Percentiles rank a stretch among this genome's conserved stretches.
These are phyloP conservation scores for Coniella lustricola DNA, from an alignment of 2,329 filamentous ascomycete genomes.

Conservation along the genomic window DNA sequence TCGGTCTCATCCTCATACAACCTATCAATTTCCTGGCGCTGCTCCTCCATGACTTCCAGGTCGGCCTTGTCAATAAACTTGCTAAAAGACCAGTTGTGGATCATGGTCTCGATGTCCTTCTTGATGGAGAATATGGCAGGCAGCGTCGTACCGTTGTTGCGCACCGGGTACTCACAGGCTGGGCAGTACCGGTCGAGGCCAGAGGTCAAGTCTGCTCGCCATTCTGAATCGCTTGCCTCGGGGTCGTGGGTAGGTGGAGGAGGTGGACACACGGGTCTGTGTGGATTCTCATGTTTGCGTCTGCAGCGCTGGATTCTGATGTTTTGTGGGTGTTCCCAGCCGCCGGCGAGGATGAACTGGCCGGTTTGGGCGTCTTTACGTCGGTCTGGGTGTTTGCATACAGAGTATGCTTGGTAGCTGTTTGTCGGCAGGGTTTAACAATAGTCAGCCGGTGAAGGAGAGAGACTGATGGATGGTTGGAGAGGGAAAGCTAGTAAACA, in stretches of 20 bases:
- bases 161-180: neutral
- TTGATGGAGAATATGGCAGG: neutral
- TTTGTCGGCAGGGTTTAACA: too few relatives aligned
- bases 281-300: too few relatives aligned
- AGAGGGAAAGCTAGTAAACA: too few relatives aligned
- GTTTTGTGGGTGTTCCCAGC: neutral
- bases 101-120: neutral
- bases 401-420: neutral
- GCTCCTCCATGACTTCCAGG: too few relatives aligned
- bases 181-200: neutral
- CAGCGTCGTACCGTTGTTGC: neutral
- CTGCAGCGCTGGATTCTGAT: too few relatives aligned
- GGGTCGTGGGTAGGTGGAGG: neutral
- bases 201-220: neutral
- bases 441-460: too few relatives aligned
- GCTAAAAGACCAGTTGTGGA: neutral
- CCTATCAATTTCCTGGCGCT: too few relatives aligned
- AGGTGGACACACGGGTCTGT: neutral
- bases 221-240: neutral
- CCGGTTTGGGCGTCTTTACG: neutral
- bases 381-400: neutral
- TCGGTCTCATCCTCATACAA: too few relatives aligned
- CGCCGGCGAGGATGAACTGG: neutral
- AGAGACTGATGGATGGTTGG: too few relatives aligned
- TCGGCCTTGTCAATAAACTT: too few relatives aligned